Evolutionary conservation across 129 eudicot species (phyloP), one percentile per base, ranked within the genome.

Genomic region (Erigeron canadensis): DNA sequence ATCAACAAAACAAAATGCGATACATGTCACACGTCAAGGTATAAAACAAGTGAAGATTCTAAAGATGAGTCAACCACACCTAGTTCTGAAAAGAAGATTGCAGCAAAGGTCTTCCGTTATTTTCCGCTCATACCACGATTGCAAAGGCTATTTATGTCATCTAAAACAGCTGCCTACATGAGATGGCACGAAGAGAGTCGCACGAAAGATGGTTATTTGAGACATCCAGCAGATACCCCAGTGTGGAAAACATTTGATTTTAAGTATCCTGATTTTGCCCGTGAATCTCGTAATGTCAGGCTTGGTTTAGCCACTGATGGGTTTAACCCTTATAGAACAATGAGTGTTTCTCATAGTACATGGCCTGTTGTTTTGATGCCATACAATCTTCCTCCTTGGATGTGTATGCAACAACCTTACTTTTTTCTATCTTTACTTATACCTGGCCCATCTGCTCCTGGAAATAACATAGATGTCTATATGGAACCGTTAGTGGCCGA

Each of bases 401-500:
- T 60, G 45, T 60, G 45, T 44, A 60, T 60, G 65, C 34, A 60
- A 60, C 10, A 60, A 37, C 65, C 65, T 60, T 28, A 60, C 13
- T 37, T 60, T 3, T 34, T 60, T 44, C 2, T 60, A 38, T 60
- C 44, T 5, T 13, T 34, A 34, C 44, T 60, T 60, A 37, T 60
- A 28, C 65, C 21, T 6, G 5, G 65, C 17, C 65, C 65, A 60
- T 60, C 19, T 12, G 11, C 65, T 2, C 65, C 44, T 5, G 65
- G 65, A 16, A 60, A 60, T 60, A 60, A 60, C 13, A 60, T 60
- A 28, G 19, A 60, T 34, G 19, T 60, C 65, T 60, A 60, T 60
- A 4, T 60, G 12, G 43, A 60, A 60, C 44, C 21, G 2, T 15
- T 60, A 60, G 44, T 60, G 8, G 65, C 5, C 11, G 45, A 60